Evolutionary conservation across 225 moss, liverwort and hornwort species (phyloP).

Genomic region (Thuidium tamariscinum): DNA sequence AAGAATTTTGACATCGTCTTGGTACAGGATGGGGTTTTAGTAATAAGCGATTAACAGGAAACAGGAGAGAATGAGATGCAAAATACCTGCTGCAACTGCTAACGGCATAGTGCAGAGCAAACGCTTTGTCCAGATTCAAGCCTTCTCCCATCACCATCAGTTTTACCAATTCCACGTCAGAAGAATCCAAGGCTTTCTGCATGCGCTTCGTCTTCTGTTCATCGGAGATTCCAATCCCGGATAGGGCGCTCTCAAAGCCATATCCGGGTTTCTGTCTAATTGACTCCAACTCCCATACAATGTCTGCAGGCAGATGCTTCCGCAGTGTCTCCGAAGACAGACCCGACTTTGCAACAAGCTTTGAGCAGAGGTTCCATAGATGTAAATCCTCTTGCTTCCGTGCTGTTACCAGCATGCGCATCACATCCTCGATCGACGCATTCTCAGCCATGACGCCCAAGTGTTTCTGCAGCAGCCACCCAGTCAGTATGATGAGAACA

Average conservation of each 20-base stretch:
- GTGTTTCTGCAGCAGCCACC: constrained; percentile 28
- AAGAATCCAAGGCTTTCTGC: constrained; percentile 60
- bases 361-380: constrained; percentile 54
- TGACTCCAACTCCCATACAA: constrained; percentile 39
- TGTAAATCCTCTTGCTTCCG: constrained; percentile 34
- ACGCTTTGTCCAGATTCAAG: constrained; percentile 48
- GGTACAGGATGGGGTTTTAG: not conserved
- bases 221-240: not conserved
- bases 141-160: constrained; percentile 76
- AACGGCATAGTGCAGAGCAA: constrained; percentile 56
- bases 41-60: not conserved
- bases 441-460: constrained; percentile 56
- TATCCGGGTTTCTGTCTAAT: constrained; percentile 31
- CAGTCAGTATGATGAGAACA: not conserved
- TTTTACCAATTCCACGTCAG: constrained; percentile 57
- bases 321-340: constrained; percentile 32
- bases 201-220: constrained; percentile 54
- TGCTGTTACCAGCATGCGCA: constrained; percentile 52
- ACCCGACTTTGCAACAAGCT: constrained; percentile 53
- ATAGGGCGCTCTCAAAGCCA: constrained; percentile 16
- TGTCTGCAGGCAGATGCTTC: constrained; percentile 38
- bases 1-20: not conserved
- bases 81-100: constrained; percentile 45
- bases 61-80: not conserved
- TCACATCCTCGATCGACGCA: constrained; percentile 54